Percentiles rank a stretch among this genome's conserved stretches.
Evolutionary conservation across 371 early-diverging fungal species (phyloP).

Genomic region (Blakeslea trispora): DNA sequence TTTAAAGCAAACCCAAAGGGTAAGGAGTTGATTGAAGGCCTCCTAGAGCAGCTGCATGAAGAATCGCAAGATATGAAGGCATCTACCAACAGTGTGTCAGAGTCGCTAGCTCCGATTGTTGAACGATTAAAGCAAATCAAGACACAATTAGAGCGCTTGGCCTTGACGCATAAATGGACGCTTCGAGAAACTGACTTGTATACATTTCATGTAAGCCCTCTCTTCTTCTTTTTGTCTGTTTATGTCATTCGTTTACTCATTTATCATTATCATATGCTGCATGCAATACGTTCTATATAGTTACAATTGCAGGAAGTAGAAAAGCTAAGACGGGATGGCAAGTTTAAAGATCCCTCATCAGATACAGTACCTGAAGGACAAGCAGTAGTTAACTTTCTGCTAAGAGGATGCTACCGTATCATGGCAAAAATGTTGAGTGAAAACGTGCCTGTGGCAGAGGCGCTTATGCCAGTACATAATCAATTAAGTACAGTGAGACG

Average conservation of each 20-base stretch:
- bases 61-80: slow-evolving; percentile 79
- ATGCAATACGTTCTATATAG: too few relatives aligned
- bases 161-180: slow-evolving; percentile 82
- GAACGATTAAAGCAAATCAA: slow-evolving; percentile 77
- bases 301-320: slow-evolving; percentile 76
- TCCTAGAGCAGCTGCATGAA: slow-evolving; percentile 83
- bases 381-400: slow-evolving; percentile 76
- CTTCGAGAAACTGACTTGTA: slow-evolving; percentile 81
- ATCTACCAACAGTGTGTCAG: slow-evolving; percentile 71
- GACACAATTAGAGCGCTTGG: slow-evolving; percentile 69
- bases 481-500: slow-evolving; percentile 83
- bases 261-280: too few relatives aligned
- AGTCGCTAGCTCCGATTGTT: slow-evolving; percentile 68
- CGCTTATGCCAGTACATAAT: slow-evolving; percentile 82
- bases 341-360: slow-evolving; percentile 70
- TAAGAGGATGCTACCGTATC: slow-evolving; percentile 87
- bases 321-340: slow-evolving; percentile 65
- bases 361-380: slow-evolving; percentile 70
- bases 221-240: too few relatives aligned
- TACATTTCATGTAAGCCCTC: slow-evolving; percentile 75
- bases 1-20: slow-evolving; percentile 63
- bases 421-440: slow-evolving; percentile 81
- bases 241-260: too few relatives aligned
- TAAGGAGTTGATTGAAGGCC: slow-evolving; percentile 80
- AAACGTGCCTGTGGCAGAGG: slow-evolving; percentile 86